Base-by-base conservation (phyloP, 2,329 filamentous ascomycete species). In the Ophiocordyceps camponoti-leonardi region DNA sequence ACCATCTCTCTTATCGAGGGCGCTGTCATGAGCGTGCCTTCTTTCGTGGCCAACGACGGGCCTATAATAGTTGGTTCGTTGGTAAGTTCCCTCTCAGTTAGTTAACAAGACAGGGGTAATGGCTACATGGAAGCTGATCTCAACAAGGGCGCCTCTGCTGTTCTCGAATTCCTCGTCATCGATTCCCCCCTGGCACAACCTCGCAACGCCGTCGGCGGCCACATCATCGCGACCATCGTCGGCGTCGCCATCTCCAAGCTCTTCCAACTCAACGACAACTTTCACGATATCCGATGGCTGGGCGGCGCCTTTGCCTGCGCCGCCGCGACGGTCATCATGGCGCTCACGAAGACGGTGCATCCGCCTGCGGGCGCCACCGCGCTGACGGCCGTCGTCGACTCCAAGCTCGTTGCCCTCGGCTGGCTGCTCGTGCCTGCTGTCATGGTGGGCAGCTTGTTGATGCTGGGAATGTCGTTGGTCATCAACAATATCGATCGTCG, bases 351-450 rank as follows among this genome's bases (percentile, higher is more conserved):
- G 45, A 86, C 81, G 0, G 69, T 83, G 0, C 81, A 87, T 51
- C 83, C 83, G 0, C 83, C 83, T 0, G 83, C 81, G 0, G 83
- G 83, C 5, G 82, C 83, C 8, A 87, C 82, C 0, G 82, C 81
- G 0, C 62, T 88, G 1, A 62, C 87, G 26, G 79, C 81, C 0
- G 79, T 81, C 0, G 67, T 77, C 1, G 75, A 79, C 48, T 62
- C 69, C 2, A 62, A 67, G 1, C 63, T 77, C 1, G 65, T 69
- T 10, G 52, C 54, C 0, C 59, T 86, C 13, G 81, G 81, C 16
- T 87, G 83, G 83, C 75, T 71, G 48, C 60, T 85, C 13, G 57
- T 86, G 6, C 74, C 78, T 0, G 62, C 83, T 6, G 68, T 85
- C 18, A 45, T 81, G 35, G 61, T 86, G 20, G 77, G 74, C 5